Conservation (phyloP, 139 green algal genomes). For the Coelastrella sp. region DNA sequence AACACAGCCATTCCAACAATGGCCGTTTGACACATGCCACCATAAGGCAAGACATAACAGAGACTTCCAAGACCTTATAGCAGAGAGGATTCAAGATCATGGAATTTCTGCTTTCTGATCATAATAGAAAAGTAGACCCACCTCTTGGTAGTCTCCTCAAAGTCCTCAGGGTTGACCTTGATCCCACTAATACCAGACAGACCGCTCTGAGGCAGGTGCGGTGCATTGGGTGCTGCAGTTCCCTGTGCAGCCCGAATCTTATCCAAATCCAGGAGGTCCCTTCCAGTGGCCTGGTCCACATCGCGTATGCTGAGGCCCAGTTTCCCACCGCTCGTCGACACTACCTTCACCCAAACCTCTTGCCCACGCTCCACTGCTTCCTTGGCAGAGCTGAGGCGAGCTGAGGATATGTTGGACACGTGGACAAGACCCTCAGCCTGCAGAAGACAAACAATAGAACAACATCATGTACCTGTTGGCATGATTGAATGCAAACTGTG, state of each 20-base stretch:
- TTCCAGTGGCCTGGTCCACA: slow-evolving; percentile 87
- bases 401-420: slow-evolving; percentile 86
- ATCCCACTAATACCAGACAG: slow-evolving; percentile 91
- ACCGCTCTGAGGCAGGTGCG: slow-evolving; percentile 38
- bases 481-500: background rate
- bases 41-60: no score
- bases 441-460: background rate
- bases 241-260: slow-evolving; percentile 25
- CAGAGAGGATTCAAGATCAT: no score
- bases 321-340: slow-evolving; percentile 67
- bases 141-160: slow-evolving; percentile 50
- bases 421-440: slow-evolving; percentile 95
- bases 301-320: slow-evolving; percentile 93
- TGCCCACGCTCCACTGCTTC: slow-evolving; percentile 82
- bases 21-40: no score
- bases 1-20: no score
- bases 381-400: slow-evolving; percentile 72
- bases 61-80: no score
- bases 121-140: background rate
- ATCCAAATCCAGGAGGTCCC: slow-evolving; percentile 40
- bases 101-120: background rate
- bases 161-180: slow-evolving; percentile 64
- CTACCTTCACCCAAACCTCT: slow-evolving; percentile 91
- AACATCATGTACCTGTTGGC: background rate
- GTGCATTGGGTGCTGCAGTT: background rate